Percentiles rank a stretch among this genome's conserved stretches.
Evolutionary conservation across 305 asterid species (phyloP).

Genomic region (Fraxinus velutina): DNA sequence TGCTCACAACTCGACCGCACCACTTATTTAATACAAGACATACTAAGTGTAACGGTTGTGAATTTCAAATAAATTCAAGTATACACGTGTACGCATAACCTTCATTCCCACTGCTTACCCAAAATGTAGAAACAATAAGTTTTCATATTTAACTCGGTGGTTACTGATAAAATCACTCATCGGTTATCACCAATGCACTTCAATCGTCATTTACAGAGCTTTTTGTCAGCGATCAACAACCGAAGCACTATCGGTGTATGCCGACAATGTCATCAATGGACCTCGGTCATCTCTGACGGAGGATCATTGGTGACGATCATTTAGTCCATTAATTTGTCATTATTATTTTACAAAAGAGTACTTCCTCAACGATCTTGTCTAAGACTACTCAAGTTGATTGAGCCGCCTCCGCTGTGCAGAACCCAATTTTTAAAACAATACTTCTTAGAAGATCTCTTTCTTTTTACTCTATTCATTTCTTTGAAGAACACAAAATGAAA

Average conservation of each 20-base stretch:
- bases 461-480: neutral
- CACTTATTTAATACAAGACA: neutral
- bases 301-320: neutral
- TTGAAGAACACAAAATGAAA: neutral
- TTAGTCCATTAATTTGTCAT: neutral
- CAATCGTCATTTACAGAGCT: neutral
- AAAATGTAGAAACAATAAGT: neutral
- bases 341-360: neutral
- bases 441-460: neutral
- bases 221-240: neutral
- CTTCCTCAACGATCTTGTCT: neutral
- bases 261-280: neutral
- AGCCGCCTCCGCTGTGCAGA: neutral
- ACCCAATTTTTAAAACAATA: neutral
- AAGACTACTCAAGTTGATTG: neutral
- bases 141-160: neutral
- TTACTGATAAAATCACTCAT: neutral
- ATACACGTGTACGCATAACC: neutral
- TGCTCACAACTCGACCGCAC: neutral
- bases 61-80: neutral
- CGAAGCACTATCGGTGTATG: neutral
- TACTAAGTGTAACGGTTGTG: neutral
- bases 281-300: neutral
- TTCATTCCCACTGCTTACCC: neutral
- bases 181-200: neutral